Base-by-base conservation (phyloP, 371 early-diverging fungal species). In the Mortierella sp. region DNA sequence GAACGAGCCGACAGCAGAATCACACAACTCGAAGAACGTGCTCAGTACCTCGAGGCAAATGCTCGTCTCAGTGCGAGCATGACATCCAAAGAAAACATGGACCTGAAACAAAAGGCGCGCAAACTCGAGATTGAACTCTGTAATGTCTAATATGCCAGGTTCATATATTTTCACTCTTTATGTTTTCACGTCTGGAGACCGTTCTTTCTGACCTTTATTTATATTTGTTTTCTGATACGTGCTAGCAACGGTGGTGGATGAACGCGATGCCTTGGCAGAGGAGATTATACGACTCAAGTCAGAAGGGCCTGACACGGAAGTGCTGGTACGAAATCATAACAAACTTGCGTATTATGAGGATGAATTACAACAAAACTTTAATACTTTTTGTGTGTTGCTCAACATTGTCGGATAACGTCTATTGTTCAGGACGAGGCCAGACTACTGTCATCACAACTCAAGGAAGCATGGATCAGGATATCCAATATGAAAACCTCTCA, bases 101-200 rank as follows among this genome's bases (percentile, higher is more conserved):
- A 70, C 26, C 61, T 76, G 37, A 69, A 69, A 28, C 70, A 76
- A 44, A 69, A 57, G 34, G 53, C 54, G 1, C 60, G 76, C 30
- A 55, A 65, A 31, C 70, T 76, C 6, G 76, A 69, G 24, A 69
- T 76, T 21, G 60, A 76, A 15, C 70, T 76, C 12, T 76, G 76
- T 76, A 76, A 48, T 8, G 44, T 44, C 44, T 44, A 28, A 14
- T 11, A 39, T 39, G 32, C 32, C 51, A n/a, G n/a, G n/a, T n/a
- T n/a, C n/a, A n/a, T n/a, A n/a, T n/a, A n/a, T n/a, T n/a, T n/a
- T n/a, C n/a, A n/a, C n/a, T n/a, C n/a, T n/a, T n/a, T n/a, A n/a
- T n/a, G n/a, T n/a, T n/a, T n/a, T n/a, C n/a, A n/a, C n/a, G n/a
- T n/a, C n/a, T n/a, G n/a, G n/a, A n/a, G n/a, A n/a, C n/a, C n/a